Conservation (phyloP, 1,139 yeast species). For the Yamadazyma dushanensis region DNA sequence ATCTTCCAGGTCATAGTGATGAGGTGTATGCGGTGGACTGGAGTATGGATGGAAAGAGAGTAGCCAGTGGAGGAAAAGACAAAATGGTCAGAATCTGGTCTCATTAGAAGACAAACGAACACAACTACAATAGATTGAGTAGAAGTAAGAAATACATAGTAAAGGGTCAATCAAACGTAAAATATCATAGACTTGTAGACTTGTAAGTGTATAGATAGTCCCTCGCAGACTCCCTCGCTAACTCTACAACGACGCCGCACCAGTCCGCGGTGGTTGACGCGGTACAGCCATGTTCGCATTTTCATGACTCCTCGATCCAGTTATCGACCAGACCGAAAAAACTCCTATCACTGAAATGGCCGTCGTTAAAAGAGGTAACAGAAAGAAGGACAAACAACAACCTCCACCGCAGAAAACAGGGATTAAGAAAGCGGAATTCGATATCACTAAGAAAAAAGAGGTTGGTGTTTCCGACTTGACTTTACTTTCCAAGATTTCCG, state of each 20-base stretch:
- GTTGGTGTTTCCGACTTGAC: slow-evolving; percentile 97
- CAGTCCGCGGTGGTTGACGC: no score
- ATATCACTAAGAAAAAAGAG: slow-evolving; percentile 84
- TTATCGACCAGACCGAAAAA: no score
- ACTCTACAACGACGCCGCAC: no score
- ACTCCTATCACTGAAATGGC: slow-evolving; percentile 48
- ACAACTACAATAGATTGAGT: no score
- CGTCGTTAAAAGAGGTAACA: slow-evolving; percentile 72
- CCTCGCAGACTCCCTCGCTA: slow-evolving; percentile 1
- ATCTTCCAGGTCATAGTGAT: slow-evolving; percentile 93
- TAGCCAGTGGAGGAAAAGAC: slow-evolving; percentile 96
- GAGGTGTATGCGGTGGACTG: slow-evolving; percentile 98
- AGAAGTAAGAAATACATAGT: no score
- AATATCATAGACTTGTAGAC: no score
- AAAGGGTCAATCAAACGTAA: no score
- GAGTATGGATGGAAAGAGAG: slow-evolving; percentile 92
- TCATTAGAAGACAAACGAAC: slow-evolving; percentile 55
- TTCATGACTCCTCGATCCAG: no score
- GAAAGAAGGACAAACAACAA: slow-evolving; percentile 55
- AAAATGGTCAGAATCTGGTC: slow-evolving; percentile 93
- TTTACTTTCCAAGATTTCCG: slow-evolving; percentile 81
- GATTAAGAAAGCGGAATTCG: slow-evolving; percentile 91
- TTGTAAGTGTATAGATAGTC: no score
- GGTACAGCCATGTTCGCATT: no score
- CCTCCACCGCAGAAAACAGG: slow-evolving; percentile 59